phyloP scores from a whole-genome alignment of 805 yeast genomes.

The Metschnikowia corniflorae region DNA sequence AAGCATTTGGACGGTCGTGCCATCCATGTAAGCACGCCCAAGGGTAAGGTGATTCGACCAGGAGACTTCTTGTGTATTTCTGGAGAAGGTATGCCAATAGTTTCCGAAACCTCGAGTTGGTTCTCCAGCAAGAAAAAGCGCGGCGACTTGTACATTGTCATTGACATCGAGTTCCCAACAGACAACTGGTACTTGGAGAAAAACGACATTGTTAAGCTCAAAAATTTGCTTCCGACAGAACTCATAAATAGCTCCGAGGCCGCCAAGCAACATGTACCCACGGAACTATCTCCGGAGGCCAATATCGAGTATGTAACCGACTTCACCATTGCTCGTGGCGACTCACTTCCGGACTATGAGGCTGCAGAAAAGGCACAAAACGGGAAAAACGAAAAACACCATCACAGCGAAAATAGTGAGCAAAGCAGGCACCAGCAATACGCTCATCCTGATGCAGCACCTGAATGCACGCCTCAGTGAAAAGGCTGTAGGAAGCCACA shows the following conservation, averaged over 20 bases:
- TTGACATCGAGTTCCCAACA: conserved; percentile 77
- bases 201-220: conserved; percentile 54
- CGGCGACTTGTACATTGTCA: conserved; percentile 70
- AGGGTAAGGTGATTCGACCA: conserved; percentile 80
- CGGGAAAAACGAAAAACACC: conserved; percentile 4
- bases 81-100: conserved; percentile 82
- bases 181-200: conserved; percentile 83
- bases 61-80: conserved; percentile 61
- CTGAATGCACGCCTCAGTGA: conserved; percentile 34
- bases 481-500: background rate
- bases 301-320: conserved; percentile 37
- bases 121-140: conserved; percentile 24
- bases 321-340: conserved; percentile 25
- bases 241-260: conserved; percentile 19
- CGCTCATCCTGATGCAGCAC: conserved; percentile 22
- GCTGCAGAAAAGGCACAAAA: conserved; percentile 7
- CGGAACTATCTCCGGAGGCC: conserved; percentile 31
- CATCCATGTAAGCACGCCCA: conserved; percentile 58
- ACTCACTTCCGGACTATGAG: conserved; percentile 31
- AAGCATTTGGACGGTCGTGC: conserved; percentile 80
- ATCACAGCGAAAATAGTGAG: conserved; percentile 11
- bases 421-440: conserved; percentile 11
- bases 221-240: conserved; percentile 50
- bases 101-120: conserved; percentile 21
- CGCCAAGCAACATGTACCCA: conserved; percentile 23